Base-by-base conservation (phyloP, 2,329 filamentous ascomycete genomes). In the Colletotrichum acutatum region DNA sequence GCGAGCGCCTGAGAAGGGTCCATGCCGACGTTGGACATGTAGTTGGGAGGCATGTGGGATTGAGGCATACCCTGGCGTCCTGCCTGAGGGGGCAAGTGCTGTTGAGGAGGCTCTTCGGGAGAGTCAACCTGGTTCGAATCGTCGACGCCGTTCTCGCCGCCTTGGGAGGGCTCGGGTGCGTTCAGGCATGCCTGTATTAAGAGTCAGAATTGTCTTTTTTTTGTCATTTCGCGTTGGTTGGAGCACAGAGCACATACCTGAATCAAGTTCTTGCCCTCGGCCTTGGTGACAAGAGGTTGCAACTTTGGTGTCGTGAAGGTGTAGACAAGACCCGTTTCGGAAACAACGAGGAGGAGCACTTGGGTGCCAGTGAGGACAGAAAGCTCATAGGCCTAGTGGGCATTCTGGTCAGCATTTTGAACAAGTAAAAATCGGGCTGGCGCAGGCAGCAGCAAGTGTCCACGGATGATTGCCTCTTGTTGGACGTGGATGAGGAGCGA, bases 231-330 rank as follows among this genome's bases (percentile, higher is more conserved):
- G 19, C n/a, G 1, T 14, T 30, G 32, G 24, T 9, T n/a, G 28
- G 12, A 32, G n/a, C 12, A 37, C 46, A 57, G 32, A 11, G 28
- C 59, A 79, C 91, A 76, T 90, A 98, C 97, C 92, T 99, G 97
- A 78, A 99, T 98, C 76, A 99, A 88, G 83, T 99, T 99, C 90
- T 99, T 99, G 86, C 97, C 97, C 86, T 98, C 97, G 22, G 97
- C 93, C 88, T 98, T 98, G 75, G 97, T 99, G 78, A 98, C 97
- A 66, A 99, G 91, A 75, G 97, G 97, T 86, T 98, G 97, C 69
- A 99, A 91, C 88, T 99, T 99, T 24, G 97, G 97, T 19, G 97
- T 99, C 75, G 96, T 98, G 84, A 98, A 98, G 73, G 96, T 98
- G 85, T 98, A 98, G 79, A 98, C 96, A 42, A 98, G 91, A 77